Percentiles rank a stretch among this genome's conserved stretches.
These are phyloP conservation scores for Globisporangium heterothallicum DNA, from an alignment of 352 stramenopile genomes.

Conservation along the genomic window DNA sequence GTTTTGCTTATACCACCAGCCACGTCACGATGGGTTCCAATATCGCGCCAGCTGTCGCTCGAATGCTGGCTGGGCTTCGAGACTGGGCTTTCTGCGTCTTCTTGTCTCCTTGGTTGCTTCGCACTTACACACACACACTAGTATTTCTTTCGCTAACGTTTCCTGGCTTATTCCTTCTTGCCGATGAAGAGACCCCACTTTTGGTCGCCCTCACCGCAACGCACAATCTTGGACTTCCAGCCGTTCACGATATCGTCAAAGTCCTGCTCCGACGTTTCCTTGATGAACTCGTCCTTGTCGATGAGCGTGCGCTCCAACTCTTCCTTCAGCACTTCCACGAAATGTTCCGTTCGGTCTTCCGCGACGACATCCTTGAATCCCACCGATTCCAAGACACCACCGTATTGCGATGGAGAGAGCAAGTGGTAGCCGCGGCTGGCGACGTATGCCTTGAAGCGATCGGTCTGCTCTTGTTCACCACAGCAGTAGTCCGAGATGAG, in stretches of 20 bases:
- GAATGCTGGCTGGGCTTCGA: too few relatives aligned
- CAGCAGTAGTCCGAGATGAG: constrained; percentile 60
- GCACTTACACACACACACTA: neutral
- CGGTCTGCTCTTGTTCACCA: constrained; percentile 39
- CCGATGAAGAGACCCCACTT: constrained; percentile 76
- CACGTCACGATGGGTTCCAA: too few relatives aligned
- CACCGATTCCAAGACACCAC: constrained; percentile 35
- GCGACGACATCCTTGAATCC: constrained; percentile 50
- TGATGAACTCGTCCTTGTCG: constrained; percentile 61
- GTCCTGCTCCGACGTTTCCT: constrained; percentile 58
- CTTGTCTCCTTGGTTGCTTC: too few relatives aligned
- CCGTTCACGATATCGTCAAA: constrained; percentile 65
- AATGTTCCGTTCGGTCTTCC: constrained; percentile 66
- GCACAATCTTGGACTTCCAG: constrained; percentile 63
- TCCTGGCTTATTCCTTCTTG: constrained; percentile 32
- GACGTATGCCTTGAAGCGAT: constrained; percentile 59
- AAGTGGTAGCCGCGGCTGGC: constrained; percentile 60
- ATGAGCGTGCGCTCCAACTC: constrained; percentile 49
- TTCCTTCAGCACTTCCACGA: constrained; percentile 57
- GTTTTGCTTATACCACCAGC: too few relatives aligned
- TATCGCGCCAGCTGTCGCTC: neutral
- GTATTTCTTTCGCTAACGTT: neutral
- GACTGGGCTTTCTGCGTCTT: too few relatives aligned
- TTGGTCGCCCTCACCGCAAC: constrained; percentile 61
- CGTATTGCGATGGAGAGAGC: constrained; percentile 55